Evolutionary conservation across 192 early-diverging fungal species (phyloP), one percentile per base, ranked within the genome.

Genomic region (Entomortierella parvispora): DNA sequence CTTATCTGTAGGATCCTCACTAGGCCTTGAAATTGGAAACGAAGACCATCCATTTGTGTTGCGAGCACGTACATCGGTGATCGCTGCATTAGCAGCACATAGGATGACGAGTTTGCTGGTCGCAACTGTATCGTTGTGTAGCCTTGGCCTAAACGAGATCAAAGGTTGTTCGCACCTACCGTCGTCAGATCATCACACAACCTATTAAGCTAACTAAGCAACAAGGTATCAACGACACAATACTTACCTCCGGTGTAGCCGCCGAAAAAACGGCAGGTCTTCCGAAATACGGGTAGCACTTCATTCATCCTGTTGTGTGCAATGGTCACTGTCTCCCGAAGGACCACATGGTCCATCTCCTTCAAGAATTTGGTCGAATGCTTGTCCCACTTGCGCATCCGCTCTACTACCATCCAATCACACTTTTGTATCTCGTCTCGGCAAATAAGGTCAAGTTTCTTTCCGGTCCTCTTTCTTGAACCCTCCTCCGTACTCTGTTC

Each of bases 301-400:
- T 40, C 37, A 40, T 40, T 40, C 37, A 64, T 11, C 29, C 62
- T 44, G 48, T 51, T 1, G 0, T 22, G 17, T 28, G 50, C 28
- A 47, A 64, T 64, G 26, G 62, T 64, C 17, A 8, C 42, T 0
- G 46, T 50, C 46, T 64, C 29, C n/a, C 62, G 62, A 23, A 64
- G 29, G 12, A 64, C n/a, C 25, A 46, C 62, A 23, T 22, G 0
- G 12, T 44, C 28, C 22, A 25, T 29, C 26, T 64, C 62, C 60
- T 62, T 62, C 11, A 62, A 37, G 43, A 62, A 62, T 23, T 62
- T 62, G 31, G 32, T 62, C 28, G 60, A 62, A n/a, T 62, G 49
- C 10, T 23, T 29, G 23, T 62, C 60, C 60, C 60, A 62, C 28
- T 9, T 33, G 9, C 33, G 23, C 60, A 62, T 62, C 18, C 60